Evolutionary conservation across 2,329 filamentous ascomycete species (phyloP), one percentile per base, ranked within the genome.

Genomic region (Ceratocystis alfenasii): DNA sequence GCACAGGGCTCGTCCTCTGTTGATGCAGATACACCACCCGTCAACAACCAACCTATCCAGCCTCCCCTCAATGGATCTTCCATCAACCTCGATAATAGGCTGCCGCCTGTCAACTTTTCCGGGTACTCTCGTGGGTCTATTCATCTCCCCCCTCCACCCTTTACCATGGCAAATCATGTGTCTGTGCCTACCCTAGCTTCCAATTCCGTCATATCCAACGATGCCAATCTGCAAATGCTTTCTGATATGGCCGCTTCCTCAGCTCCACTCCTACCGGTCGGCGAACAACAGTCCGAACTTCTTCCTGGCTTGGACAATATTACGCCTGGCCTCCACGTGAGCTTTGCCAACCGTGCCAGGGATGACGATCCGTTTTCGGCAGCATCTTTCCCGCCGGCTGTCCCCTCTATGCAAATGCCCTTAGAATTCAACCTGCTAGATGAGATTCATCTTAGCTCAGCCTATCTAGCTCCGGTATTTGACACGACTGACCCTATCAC

Each of bases 351-450:
- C 8, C 53, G 63, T 45, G 50, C 50, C 7, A 22, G 50, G 12
- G 50, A 57, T 36, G 55, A 59, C 20, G 53, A 65, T 28, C 50
- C 50, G 25, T 46, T 65, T 28, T 65, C 63, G 3, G 44, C 53
- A 6, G 44, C 50, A 8, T 45, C 48, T 25, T 65, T 65, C 20
- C 63, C 63, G 5, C 36, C 63, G 45, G 50, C 48, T 36, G 48
- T 65, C 28, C 33, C 63, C 7, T 70, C 73, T 1, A 69, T 74
- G 7, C 77, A 79, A 8, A 70, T 72, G 3, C 70, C 70, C 1
- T n/a, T 65, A 10, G 63, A 65, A 17, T 65, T 65, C 36, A 65
- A 65, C 53, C 8, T 65, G 17, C 22, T 65, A 10, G 63, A 65
- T 28, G 63, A 65, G 10, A 59, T 65, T 50, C 63, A 65, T 36